Evolutionary conservation across 2,329 filamentous ascomycete genomes (phyloP).

Genomic region (Fusarium dlaminii): DNA sequence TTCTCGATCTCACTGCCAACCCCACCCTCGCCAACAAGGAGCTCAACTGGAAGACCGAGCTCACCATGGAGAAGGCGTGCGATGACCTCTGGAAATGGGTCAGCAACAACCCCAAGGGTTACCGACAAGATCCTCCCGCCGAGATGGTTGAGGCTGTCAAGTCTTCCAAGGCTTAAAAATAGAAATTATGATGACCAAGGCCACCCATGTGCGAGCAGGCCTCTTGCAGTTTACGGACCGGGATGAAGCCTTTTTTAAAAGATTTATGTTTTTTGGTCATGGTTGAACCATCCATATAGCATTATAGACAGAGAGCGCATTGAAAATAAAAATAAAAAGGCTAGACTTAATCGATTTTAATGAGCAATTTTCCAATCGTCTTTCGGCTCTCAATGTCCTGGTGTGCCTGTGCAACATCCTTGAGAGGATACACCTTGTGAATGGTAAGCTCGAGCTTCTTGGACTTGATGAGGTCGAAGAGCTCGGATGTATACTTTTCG

Average conservation of each 20-base stretch:
- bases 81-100: constrained; percentile 97
- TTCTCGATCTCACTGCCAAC: constrained; percentile 94
- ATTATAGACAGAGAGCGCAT: constrained; percentile 36
- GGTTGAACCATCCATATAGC: constrained; percentile 33
- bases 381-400: constrained; percentile 81
- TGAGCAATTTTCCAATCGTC: constrained; percentile 83
- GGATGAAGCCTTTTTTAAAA: constrained; percentile 9
- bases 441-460: constrained; percentile 77
- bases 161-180: constrained; percentile 44
- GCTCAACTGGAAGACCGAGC: constrained; percentile 90
- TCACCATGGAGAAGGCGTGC: constrained; percentile 91
- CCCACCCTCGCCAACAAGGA: constrained; percentile 87
- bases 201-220: constrained; percentile 24
- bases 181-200: constrained; percentile 14
- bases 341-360: constrained; percentile 65
- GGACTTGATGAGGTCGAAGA: constrained; percentile 76
- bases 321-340: constrained; percentile 23
- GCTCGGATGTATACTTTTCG: constrained; percentile 73
- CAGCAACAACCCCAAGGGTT: constrained; percentile 94
- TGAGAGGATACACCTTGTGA: constrained; percentile 80
- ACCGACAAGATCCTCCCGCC: constrained; percentile 88
- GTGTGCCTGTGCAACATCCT: constrained; percentile 78
- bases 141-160: constrained; percentile 76
- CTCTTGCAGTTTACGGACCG: constrained; percentile 24
- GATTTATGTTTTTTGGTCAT: constrained; percentile 35